A percentile compares a stretch with the other conserved stretches of the same genome.
These are phyloP conservation scores for Angophora floribunda DNA, from an alignment of 345 rosid species.

Conservation along the genomic window DNA sequence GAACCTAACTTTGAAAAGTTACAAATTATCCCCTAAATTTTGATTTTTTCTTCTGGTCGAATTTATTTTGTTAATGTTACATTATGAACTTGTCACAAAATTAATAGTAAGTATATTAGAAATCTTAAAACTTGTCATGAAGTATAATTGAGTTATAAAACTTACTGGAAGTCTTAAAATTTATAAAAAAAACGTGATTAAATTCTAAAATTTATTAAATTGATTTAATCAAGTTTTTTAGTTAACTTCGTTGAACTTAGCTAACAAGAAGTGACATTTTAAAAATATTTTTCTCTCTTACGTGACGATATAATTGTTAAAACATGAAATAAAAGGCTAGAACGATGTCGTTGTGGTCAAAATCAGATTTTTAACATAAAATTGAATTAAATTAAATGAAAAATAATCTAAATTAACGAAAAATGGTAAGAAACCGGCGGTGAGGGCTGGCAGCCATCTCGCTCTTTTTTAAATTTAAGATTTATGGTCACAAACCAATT, in stretches of 20 bases:
- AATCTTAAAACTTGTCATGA: neutral
- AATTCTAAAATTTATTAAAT: no score
- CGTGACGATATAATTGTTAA: neutral
- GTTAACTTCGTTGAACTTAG: no score
- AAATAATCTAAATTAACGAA: no score
- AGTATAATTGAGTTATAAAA: no score
- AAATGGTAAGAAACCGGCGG: neutral
- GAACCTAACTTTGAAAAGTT: neutral
- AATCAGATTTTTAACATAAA: no score
- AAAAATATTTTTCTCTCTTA: neutral
- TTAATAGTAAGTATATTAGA: accelerated
- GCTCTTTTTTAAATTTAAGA: neutral
- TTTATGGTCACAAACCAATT: neutral
- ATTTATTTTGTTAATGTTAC: neutral
- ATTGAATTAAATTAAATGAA: no score
- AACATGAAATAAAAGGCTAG: neutral
- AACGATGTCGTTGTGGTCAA: accelerated
- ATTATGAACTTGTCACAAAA: neutral
- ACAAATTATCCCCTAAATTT: neutral
- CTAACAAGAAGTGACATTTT: neutral
- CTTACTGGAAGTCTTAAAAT: no score
- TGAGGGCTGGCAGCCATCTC: neutral
- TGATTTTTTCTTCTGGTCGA: neutral
- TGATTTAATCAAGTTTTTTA: neutral
- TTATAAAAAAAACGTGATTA: no score